Percentiles rank a stretch among this genome's conserved stretches.
Evolutionary conservation across 768 basidiomycete genomes (phyloP).

Genomic region (Royoungia palumana): DNA sequence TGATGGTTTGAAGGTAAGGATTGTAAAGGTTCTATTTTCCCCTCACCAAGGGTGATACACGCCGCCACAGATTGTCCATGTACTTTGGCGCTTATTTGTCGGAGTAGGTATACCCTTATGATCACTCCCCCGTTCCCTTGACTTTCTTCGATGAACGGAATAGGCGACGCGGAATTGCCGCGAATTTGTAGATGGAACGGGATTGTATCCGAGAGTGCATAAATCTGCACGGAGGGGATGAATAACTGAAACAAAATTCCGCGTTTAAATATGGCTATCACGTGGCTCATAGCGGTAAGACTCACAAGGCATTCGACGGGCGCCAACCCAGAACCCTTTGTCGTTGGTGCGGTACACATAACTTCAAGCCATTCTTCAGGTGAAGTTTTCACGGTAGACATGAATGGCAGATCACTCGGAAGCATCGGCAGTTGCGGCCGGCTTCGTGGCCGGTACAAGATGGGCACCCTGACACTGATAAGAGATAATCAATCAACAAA

Average conservation of each 20-base stretch:
- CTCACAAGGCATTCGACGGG: slow-evolving; percentile 53
- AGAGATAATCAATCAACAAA: slow-evolving; percentile 1
- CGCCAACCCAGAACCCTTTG: slow-evolving; percentile 30
- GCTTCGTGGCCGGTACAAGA: slow-evolving; percentile 52
- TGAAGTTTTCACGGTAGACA: slow-evolving; percentile 54
- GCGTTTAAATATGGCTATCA: not conserved
- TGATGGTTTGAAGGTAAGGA: slow-evolving; percentile 24
- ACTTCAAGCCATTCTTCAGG: slow-evolving; percentile 69
- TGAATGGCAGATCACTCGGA: slow-evolving; percentile 42
- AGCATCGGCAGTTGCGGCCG: slow-evolving; percentile 56
- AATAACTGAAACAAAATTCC: slow-evolving; percentile 43
- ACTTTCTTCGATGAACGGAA: slow-evolving; percentile 39
- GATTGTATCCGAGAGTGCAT: slow-evolving; percentile 51
- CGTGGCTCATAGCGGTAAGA: not conserved
- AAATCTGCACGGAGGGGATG: slow-evolving; percentile 54
- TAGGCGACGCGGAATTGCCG: slow-evolving; percentile 44
- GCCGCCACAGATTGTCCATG: slow-evolving; percentile 11
- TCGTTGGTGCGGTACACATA: slow-evolving; percentile 41
- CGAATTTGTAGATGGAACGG: slow-evolving; percentile 65
- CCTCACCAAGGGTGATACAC: slow-evolving; percentile 43
- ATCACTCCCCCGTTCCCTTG: slow-evolving; percentile 13
- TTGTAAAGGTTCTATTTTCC: slow-evolving; percentile 44
- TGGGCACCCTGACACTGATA: slow-evolving; percentile 44
- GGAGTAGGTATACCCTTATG: slow-evolving; percentile 51
- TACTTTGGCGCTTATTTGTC: slow-evolving; percentile 43